phyloP scores from a whole-genome alignment of 768 basidiomycete species.

The Ramaria rubella region DNA sequence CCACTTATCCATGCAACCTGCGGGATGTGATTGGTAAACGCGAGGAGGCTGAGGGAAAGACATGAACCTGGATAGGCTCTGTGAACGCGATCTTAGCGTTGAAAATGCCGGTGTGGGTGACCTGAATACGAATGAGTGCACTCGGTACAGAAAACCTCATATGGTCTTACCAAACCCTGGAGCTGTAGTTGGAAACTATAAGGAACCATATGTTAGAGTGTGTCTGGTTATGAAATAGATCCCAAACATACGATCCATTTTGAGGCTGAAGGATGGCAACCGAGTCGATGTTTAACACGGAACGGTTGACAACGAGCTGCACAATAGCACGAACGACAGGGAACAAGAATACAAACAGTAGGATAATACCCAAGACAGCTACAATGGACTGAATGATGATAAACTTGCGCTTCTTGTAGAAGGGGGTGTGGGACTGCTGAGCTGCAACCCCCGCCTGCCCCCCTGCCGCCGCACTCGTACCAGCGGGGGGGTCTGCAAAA shows the following conservation, averaged over 20 bases:
- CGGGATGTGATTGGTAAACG: neutral
- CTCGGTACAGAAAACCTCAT: neutral
- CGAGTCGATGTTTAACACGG: conserved; percentile 45
- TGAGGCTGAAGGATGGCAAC: conserved; percentile 46
- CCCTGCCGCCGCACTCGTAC: conserved; percentile 6
- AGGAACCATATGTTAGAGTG: neutral
- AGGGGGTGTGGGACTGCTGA: conserved; percentile 25
- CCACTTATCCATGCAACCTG: conserved; percentile 47
- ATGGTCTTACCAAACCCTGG: neutral
- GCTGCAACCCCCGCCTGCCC: conserved; percentile 1
- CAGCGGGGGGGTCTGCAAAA: neutral
- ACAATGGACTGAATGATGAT: conserved; percentile 49
- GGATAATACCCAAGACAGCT: conserved; percentile 47
- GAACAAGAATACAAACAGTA: conserved; percentile 62
- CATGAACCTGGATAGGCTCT: conserved; percentile 39
- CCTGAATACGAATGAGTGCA: conserved; percentile 30
- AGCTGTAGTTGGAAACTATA: conserved; percentile 4
- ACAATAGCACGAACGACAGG: conserved; percentile 63
- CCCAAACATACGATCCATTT: conserved; percentile 50
- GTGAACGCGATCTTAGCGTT: conserved; percentile 56
- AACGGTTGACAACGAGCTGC: conserved; percentile 54
- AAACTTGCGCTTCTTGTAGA: conserved; percentile 61
- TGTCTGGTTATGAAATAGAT: neutral
- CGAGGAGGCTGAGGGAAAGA: neutral
- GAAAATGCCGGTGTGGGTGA: conserved; percentile 61